Conservation (phyloP, 306 rosid species). For the Benincasa hispida region DNA sequence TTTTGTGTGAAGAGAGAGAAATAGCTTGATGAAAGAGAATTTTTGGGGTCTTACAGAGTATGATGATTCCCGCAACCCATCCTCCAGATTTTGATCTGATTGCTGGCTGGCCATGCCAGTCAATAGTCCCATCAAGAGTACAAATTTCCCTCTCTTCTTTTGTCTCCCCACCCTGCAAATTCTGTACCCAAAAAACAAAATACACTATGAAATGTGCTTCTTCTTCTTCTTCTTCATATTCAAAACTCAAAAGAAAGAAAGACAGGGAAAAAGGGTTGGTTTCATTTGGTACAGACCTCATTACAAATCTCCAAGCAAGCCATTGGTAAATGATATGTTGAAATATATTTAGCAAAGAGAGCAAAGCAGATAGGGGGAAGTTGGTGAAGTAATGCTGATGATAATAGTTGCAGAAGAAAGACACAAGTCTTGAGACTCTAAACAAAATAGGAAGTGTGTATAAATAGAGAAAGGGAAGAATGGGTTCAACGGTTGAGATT, state of each 20-base stretch:
- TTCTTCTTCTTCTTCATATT: background rate
- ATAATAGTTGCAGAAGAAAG: constrained; percentile 1
- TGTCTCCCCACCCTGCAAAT: constrained; percentile 23
- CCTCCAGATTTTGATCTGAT: constrained; percentile 70
- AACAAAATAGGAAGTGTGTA: constrained; percentile 17
- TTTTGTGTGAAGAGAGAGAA: background rate
- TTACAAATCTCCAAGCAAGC: constrained; percentile 7
- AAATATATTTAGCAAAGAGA: constrained; percentile 4
- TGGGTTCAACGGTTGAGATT: constrained; percentile 49
- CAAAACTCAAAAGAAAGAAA: background rate
- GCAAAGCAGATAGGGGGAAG: constrained; percentile 13
- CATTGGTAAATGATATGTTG: background rate
- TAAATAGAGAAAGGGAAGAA: constrained; percentile 45
- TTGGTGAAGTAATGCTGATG: constrained; percentile 11
- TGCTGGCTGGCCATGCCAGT: constrained; percentile 72
- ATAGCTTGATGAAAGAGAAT: background rate
- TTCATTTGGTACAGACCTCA: background rate
- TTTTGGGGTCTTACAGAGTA: constrained; percentile 55
- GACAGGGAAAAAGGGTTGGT: background rate
- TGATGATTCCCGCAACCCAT: constrained; percentile 82
- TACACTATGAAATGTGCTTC: background rate
- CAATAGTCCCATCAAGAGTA: constrained; percentile 85
- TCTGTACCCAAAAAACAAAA: background rate
- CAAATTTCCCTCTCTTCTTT: constrained; percentile 40
- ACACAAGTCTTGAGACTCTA: constrained; percentile 20